These are phyloP conservation scores for Aspergillus neotritici DNA, from an alignment of 2,329 filamentous ascomycete genomes.

Conservation along the genomic window DNA sequence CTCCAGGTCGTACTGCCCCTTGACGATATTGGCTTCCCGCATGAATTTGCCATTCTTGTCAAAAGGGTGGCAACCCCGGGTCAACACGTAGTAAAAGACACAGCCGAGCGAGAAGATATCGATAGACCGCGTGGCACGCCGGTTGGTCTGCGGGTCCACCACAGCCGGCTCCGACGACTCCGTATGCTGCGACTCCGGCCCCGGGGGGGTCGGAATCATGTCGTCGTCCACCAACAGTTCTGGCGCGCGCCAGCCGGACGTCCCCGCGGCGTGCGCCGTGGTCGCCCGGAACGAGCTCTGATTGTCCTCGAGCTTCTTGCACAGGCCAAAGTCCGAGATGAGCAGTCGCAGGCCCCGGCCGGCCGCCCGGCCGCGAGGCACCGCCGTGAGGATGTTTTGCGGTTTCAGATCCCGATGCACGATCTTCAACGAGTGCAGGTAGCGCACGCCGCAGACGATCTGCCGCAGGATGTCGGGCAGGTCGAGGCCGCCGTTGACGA, in stretches of 20 bases:
- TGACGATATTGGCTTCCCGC: slow-evolving; percentile 95
- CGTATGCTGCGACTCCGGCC: slow-evolving; percentile 33
- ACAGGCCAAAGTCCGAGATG: slow-evolving; percentile 95
- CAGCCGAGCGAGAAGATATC: slow-evolving; percentile 96
- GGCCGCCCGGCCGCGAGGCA: slow-evolving; percentile 46
- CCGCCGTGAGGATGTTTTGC: slow-evolving; percentile 86
- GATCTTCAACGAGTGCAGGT: slow-evolving; percentile 85
- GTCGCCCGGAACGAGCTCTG: slow-evolving; percentile 93
- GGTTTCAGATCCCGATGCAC: slow-evolving; percentile 97
- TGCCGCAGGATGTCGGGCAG: slow-evolving; percentile 77
- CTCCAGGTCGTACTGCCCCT: slow-evolving; percentile 69
- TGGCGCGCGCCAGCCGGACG: slow-evolving; percentile 92
- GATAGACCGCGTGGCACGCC: slow-evolving; percentile 88
- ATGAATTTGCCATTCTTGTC: slow-evolving; percentile 92
- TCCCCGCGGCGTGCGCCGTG: slow-evolving; percentile 87
- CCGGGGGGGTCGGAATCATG: slow-evolving; percentile 38
- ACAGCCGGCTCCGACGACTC: slow-evolving; percentile 48
- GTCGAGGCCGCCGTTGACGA: slow-evolving; percentile 64
- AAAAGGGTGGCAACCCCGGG: slow-evolving; percentile 85
- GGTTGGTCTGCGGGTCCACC: slow-evolving; percentile 53
- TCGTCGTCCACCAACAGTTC: slow-evolving; percentile 83
- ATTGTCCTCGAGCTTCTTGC: slow-evolving; percentile 91
- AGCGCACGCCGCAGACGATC: slow-evolving; percentile 80
- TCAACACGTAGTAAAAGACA: slow-evolving; percentile 99
- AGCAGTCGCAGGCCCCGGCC: slow-evolving; percentile 72